Evolutionary conservation across 2,329 filamentous ascomycete species (phyloP), one percentile per base, ranked within the genome.

Genomic region (Fusarium temperatum): DNA sequence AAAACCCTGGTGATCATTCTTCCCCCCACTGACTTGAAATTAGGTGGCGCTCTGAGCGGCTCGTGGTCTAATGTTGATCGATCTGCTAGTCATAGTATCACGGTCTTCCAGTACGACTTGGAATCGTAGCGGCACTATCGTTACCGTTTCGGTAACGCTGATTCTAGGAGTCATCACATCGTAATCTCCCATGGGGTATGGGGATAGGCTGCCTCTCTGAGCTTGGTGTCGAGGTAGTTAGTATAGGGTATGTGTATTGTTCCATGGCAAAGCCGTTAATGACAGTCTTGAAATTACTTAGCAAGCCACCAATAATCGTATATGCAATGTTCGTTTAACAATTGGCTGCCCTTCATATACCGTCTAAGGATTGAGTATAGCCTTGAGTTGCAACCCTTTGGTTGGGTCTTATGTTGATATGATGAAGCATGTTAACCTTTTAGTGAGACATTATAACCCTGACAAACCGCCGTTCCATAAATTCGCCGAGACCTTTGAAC

Each of bases 1-100:
- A 48, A 47, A 55, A 66, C 69, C 60, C 59, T 59, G 47, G 28
- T 45, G 26, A 47, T 60, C 62, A 45, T 51, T 66, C 24, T 51
- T 44, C 42, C 51, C 63, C 61, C 68, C 61, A 59, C 58, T 47
- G 56, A 47, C 60, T 72, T 22, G 60, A 61, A 75, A 76, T 72
- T 75, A 68, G 48, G 74, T 77, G 70, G 75, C 74, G 75, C 59
- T 60, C 62, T 59, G 48, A 62, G 58, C 63, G 61, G 63, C 14
- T 53, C 42, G 24, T 45, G 32, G 45, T 28, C 41, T 38, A 58
- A 57, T 68, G 55, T 42, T 58, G 59, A 75, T 74, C 60, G 56
- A 73, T 70, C 47, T 39, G 36, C 36, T 42, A 68, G 20, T 26
- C 36, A 30, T 47, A 54, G 55, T 66, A 17, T 18, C 28, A 32